Evolutionary conservation across 345 rosid genomes (phyloP).

Genomic region (Excoecaria agallocha): DNA sequence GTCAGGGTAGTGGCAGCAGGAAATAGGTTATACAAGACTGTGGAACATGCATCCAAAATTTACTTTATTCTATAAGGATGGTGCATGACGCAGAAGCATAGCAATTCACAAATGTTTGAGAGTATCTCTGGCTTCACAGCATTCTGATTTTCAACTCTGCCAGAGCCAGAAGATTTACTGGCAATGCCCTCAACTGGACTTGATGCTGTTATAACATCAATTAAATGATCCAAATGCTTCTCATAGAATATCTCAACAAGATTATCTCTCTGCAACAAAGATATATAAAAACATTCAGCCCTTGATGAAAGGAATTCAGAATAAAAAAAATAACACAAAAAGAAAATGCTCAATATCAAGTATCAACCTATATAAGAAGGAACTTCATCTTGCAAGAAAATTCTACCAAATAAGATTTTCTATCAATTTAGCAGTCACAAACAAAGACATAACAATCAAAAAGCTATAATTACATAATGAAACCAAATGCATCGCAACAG

Average conservation of each 20-base stretch:
- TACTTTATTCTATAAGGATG: conserved; percentile 95
- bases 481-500: conserved; percentile 3
- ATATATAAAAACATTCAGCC: conserved; percentile 11
- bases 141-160: conserved; percentile 43
- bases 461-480: conserved; percentile 15
- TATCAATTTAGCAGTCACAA: background rate
- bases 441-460: conserved; percentile 18
- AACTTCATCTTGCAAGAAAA: too few relatives aligned
- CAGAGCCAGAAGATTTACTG: conserved; percentile 43
- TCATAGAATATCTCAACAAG: conserved; percentile 89
- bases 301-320: background rate
- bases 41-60: conserved; percentile 20
- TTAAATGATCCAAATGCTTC: conserved; percentile 81
- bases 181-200: conserved; percentile 48
- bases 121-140: conserved; percentile 80
- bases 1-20: conserved; percentile 15
- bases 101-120: conserved; percentile 81
- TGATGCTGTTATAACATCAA: conserved; percentile 80
- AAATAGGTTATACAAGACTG: conserved; percentile 11
- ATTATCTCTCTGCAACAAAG: conserved; percentile 69
- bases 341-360: conserved; percentile 8
- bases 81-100: conserved; percentile 92
- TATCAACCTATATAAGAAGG: conserved; percentile 11
- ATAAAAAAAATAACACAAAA: background rate
- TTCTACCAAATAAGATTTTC: too few relatives aligned